Conservation (phyloP, 139 green algal species). For the Axilococcus clingmanii region DNA sequence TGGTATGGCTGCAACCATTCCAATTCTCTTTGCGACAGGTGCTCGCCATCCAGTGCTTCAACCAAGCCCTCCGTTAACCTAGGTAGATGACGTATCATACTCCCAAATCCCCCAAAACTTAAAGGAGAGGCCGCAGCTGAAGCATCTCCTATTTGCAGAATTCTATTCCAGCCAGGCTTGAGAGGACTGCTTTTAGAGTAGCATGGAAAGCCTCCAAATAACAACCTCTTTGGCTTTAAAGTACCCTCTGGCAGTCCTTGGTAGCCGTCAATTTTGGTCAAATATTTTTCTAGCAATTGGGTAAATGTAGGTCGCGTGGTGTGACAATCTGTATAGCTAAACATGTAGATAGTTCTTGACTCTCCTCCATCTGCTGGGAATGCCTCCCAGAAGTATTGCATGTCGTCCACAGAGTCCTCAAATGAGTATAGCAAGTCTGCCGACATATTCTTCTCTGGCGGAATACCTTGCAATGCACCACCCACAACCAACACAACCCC, state of each 20-base stretch:
- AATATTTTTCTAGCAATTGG: conserved; percentile 71
- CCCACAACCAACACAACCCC: conserved; percentile 85
- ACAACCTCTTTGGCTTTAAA: conserved; percentile 46
- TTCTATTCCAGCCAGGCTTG: conserved; percentile 41
- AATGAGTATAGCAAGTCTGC: conserved; percentile 52
- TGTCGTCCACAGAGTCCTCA: conserved; percentile 42
- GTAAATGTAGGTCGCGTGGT: conserved; percentile 46
- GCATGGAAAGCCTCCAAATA: conserved; percentile 65
- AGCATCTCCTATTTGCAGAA: conserved; percentile 44
- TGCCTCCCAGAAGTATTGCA: conserved; percentile 79
- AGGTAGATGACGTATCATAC: conserved; percentile 51
- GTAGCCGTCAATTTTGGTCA: conserved; percentile 61
- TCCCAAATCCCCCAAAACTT: conserved; percentile 52
- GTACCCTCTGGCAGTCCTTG: conserved; percentile 37
- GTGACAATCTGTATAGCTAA: conserved; percentile 75
- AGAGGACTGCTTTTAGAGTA: conserved; percentile 40
- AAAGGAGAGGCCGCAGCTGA: conserved; percentile 23
- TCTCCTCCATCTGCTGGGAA: conserved; percentile 66
- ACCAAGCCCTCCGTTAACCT: conserved; percentile 38
- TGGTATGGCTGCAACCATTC: conserved; percentile 53
- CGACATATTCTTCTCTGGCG: conserved; percentile 23
- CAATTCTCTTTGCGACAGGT: conserved; percentile 22
- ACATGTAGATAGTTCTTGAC: conserved; percentile 94
- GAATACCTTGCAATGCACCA: conserved; percentile 39
- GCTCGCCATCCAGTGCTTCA: conserved; percentile 27